Base-by-base conservation (phyloP, 345 rosid species). In the Passiflora organensis region DNA sequence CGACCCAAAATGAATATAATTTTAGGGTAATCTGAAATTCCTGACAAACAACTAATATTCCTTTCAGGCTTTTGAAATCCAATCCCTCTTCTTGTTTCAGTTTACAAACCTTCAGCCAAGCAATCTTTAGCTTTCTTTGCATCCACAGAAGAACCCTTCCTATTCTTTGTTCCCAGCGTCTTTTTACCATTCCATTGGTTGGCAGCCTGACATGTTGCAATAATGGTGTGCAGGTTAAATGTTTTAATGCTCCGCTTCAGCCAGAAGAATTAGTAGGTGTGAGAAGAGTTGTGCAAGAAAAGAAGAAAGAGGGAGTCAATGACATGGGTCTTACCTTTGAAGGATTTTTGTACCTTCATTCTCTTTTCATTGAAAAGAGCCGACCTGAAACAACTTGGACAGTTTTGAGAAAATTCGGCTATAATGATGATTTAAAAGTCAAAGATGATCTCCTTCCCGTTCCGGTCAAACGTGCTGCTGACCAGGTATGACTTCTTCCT, bases 321-420 rank as follows among this genome's bases (percentile, higher is more conserved):
- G 82, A 85, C 55, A 75, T 81, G 43, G 96, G 96, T 64, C 90
- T 88, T 71, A 88, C 93, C 24, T 78, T 81, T 41, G 80, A 79
- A 43, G 93, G 93, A 0, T 88, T 88, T 68, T 72, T 82, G 32
- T 82, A 74, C 60, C 86, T 88, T 39, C 85, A 81, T 75, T 67
- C 89, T 44, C 87, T 88, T 63, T 88, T 88, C 56, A 85, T 88
- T 51, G 93, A 87, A 53, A 84, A 75, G 67, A 89, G 96, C 22
- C 87, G 86, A 28, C 76, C 78, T 58, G 96, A 87, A 75, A 81
- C 89, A 51, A 76, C 85, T 62, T 88, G 96, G 96, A 72, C 86
- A 62, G 87, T 87, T 54, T 67, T 87, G 64, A 82, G 96, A 66
- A 82, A 81, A 74, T 87, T 76, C 67, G 93, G 93, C 53, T 87